Evolutionary conservation across 176 grass and related monocot genomes (phyloP).

Genomic region (Melocanna baccifera): DNA sequence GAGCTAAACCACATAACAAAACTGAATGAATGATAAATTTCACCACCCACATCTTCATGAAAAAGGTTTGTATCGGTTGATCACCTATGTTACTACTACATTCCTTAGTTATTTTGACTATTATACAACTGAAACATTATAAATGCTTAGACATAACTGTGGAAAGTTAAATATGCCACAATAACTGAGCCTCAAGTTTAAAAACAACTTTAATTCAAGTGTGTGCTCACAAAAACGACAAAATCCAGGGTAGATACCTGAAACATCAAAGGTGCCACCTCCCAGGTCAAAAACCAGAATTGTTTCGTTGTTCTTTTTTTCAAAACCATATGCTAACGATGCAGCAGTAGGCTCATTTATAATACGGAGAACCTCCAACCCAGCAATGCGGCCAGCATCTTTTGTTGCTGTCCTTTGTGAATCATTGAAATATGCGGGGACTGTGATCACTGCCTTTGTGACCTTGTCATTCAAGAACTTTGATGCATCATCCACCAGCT

Average conservation of each 20-base stretch:
- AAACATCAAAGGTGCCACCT: constrained; percentile 76
- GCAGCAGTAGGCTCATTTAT: constrained; percentile 74
- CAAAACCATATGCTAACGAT: constrained; percentile 70
- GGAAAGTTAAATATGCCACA: not conserved
- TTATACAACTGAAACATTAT: not conserved
- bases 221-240: not conserved
- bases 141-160: not conserved
- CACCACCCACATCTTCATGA: not conserved
- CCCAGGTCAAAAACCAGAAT: constrained; percentile 77
- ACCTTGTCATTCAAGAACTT: constrained; percentile 81
- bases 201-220: not conserved
- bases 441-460: constrained; percentile 75
- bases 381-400: constrained; percentile 79
- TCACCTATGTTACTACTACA: not conserved
- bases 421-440: constrained; percentile 73
- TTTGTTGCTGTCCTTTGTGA: constrained; percentile 81
- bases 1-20: not conserved
- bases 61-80: not conserved
- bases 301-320: constrained; percentile 86
- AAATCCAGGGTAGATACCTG: constrained; percentile 45
- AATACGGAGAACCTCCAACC: constrained; percentile 74
- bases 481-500: constrained; percentile 73
- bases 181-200: not conserved
- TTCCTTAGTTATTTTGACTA: not conserved
- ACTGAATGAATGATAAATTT: not conserved